Conservation (phyloP, 306 rosid genomes). For the Malus asiatica region DNA sequence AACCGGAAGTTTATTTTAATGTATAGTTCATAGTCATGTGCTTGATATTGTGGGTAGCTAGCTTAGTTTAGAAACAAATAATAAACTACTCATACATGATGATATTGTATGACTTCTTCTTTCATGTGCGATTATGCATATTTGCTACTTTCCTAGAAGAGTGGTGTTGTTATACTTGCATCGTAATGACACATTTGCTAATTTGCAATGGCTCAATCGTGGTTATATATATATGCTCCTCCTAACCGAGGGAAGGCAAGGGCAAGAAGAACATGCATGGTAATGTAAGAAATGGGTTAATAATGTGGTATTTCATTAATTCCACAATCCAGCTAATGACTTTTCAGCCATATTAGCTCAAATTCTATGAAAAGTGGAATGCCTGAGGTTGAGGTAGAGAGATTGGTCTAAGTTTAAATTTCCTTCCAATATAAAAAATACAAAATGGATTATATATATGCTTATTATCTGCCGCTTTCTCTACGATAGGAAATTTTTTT, state of each 20-base stretch:
- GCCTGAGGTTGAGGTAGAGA: too few relatives aligned
- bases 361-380: too few relatives aligned
- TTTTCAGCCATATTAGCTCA: too few relatives aligned
- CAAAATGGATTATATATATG: too few relatives aligned
- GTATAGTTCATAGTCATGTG: constrained; percentile 22
- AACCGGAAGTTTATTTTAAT: background rate
- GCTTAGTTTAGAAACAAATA: background rate
- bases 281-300: constrained; percentile 8
- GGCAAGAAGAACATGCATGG: constrained; percentile 35
- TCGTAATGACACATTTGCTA: too few relatives aligned
- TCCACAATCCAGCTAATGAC: too few relatives aligned
- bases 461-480: too few relatives aligned
- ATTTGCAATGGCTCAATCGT: constrained; percentile 20
- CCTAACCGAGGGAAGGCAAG: constrained; percentile 8
- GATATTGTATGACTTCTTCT: background rate
- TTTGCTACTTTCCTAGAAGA: constrained; percentile 21
- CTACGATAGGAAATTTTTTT: too few relatives aligned
- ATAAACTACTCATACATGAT: background rate
- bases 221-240: constrained; percentile 32
- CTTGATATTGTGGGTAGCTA: constrained; percentile 16
- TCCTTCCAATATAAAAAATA: too few relatives aligned
- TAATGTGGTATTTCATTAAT: too few relatives aligned
- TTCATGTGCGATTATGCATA: constrained; percentile 21
- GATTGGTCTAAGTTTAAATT: too few relatives aligned
- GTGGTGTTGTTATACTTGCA: background rate